Conservation (phyloP, 371 early-diverging fungal genomes). For the Actinomucor elegans region DNA sequence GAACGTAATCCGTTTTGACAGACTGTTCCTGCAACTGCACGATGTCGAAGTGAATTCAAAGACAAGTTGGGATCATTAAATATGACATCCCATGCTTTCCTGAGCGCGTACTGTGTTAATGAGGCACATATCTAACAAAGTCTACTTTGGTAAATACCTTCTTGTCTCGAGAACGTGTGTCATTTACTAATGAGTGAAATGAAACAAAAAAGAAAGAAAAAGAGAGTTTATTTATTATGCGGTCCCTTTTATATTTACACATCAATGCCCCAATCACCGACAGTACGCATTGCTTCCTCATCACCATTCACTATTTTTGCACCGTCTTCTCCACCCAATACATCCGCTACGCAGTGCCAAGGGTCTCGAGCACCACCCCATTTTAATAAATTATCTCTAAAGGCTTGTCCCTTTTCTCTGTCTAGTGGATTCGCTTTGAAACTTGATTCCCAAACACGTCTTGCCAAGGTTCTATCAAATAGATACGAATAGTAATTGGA, state of each 20-base stretch:
- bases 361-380: constrained; percentile 97
- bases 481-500: constrained; percentile 94
- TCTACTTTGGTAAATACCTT: too few species aligned
- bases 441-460: constrained; percentile 70
- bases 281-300: constrained; percentile 68
- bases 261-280: constrained; percentile 74
- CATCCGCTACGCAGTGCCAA: constrained; percentile 75
- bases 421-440: constrained; percentile 64
- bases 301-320: constrained; percentile 63
- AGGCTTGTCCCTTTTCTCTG: constrained; percentile 57
- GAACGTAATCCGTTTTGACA: constrained; percentile 47
- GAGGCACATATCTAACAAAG: too few species aligned
- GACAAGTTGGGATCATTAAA: constrained; percentile 25
- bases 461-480: constrained; percentile 84
- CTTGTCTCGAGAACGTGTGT: constrained; percentile 5
- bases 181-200: background rate
- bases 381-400: constrained; percentile 73
- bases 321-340: constrained; percentile 62
- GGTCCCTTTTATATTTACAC: constrained; percentile 23
- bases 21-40: constrained; percentile 32
- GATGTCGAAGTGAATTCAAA: constrained; percentile 32
- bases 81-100: constrained; percentile 17
- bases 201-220: constrained; percentile 2
- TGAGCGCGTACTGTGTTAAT: background rate
- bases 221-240: constrained; percentile 2